Evolutionary conservation across 2,329 filamentous ascomycete species (phyloP).

Genomic region (Colletotrichum sublineola): DNA sequence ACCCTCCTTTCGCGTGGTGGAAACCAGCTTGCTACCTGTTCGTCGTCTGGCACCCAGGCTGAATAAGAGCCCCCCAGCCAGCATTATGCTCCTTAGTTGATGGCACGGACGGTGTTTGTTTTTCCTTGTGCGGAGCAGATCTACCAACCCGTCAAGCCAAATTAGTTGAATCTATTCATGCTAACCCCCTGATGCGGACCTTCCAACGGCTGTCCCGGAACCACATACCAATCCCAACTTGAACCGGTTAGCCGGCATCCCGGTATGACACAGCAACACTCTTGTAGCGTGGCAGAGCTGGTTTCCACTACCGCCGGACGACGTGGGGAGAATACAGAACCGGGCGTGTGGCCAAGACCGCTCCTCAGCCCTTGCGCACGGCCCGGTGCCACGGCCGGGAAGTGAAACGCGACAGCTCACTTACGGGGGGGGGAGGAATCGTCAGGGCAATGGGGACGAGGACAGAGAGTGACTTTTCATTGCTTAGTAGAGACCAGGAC

Average conservation of each 20-base stretch:
- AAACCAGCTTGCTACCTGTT: background rate
- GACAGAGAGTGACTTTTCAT: conserved; percentile 26
- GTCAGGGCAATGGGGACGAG: conserved; percentile 28
- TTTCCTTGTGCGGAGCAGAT: background rate
- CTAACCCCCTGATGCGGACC: background rate
- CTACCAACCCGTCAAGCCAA: conserved; percentile 1
- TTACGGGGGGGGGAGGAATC: conserved; percentile 21
- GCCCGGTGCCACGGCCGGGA: conserved; percentile 29
- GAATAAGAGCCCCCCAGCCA: background rate
- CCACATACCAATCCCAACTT: conserved; percentile 1
- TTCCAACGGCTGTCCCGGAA: conserved; percentile 17
- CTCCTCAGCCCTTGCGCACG: conserved; percentile 25
- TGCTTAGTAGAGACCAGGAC: background rate
- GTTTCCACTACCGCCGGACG: conserved; percentile 6
- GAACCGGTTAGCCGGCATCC: conserved; percentile 29
- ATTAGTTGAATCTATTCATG: conserved; percentile 16
- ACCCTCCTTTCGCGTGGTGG: background rate
- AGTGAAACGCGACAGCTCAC: conserved; percentile 39
- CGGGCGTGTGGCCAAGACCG: background rate
- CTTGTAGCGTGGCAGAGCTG: background rate
- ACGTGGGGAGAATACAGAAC: conserved; percentile 27
- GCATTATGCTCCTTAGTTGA: too few species aligned
- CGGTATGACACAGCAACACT: conserved; percentile 18
- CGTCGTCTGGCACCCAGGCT: background rate
- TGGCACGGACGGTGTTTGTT: conserved; percentile 34